Base-by-base conservation (phyloP, 2,329 filamentous ascomycete genomes). In the Apiospora sp. region DNA sequence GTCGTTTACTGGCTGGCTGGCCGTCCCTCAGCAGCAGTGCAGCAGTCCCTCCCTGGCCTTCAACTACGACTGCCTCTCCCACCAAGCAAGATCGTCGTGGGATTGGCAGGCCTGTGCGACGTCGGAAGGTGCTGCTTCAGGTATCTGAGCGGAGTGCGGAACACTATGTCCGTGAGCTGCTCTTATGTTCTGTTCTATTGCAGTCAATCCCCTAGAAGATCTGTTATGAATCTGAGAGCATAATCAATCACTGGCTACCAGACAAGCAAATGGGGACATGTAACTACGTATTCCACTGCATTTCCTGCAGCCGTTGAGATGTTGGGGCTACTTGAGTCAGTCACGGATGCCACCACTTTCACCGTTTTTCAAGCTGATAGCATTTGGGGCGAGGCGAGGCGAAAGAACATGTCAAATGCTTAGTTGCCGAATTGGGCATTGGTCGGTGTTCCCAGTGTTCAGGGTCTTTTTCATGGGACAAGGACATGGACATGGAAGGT, bases 31-130 rank as follows among this genome's bases (percentile, higher is more conserved):
- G n/a, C n/a, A n/a, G n/a, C n/a, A n/a, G n/a, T n/a, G n/a, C n/a
- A n/a, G n/a, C 22, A 8, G 19, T 22, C 27, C 14, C 14, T 30
- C 24, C 27, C 51, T 58, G 27, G 51, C 51, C 51, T 58, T 34
- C 51, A 19, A 37, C 54, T 61, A 7, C 30, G 14, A 14, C 37
- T 22, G 19, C 16, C 44, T 46, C 58, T 64, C 30, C 30, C 8
- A 37, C 30, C 16, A 41, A 8, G 37, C 58, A 41, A 24, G 58
- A 64, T 64, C 30, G 30, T 41, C 34, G 58, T 41, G 34, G 54
- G 54, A 61, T 64, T n/a, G 58, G 58, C 58, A 64, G 34, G 58
- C 19, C 58, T 64, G 58, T 64, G 58, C 58, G 58, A 64, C 58
- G 58, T 64, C 58, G 58, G 58, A 64, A 64, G 34, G 19, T 64